A percentile compares a stretch with the other conserved stretches of the same genome.
phyloP scores from a whole-genome alignment of 805 yeast genomes.

The Sugiyamaella lignohabitans region DNA sequence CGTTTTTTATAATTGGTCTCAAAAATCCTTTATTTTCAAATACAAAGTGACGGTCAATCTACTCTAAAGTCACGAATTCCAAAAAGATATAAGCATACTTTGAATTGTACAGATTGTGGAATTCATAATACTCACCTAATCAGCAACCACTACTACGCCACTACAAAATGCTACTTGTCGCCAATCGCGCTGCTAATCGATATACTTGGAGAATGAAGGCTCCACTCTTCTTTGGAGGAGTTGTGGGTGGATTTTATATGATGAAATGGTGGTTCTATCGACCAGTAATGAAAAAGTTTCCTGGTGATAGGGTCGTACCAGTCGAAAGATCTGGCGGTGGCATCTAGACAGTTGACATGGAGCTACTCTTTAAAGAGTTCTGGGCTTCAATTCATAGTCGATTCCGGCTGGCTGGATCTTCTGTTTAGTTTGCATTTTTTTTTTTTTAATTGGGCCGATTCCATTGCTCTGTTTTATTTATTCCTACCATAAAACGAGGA shows the following conservation, averaged over 20 bases:
- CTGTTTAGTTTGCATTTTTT: not conserved
- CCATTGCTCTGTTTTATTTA: too few relatives aligned
- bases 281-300: conserved; percentile 27
- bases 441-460: not conserved
- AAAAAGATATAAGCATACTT: too few relatives aligned
- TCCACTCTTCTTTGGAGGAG: conserved; percentile 22
- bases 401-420: too few relatives aligned
- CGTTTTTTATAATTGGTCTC: too few relatives aligned
- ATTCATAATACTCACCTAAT: too few relatives aligned
- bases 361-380: not conserved
- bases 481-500: too few relatives aligned
- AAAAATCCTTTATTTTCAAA: too few relatives aligned
- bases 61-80: too few relatives aligned
- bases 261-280: conserved; percentile 29
- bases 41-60: too few relatives aligned
- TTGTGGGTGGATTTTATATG: conserved; percentile 22
- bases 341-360: conserved; percentile 21
- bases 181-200: not conserved
- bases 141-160: too few relatives aligned
- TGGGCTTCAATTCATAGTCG: not conserved
- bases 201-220: conserved; percentile 20
- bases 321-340: conserved; percentile 36
- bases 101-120: too few relatives aligned
- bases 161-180: not conserved
- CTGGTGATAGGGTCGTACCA: conserved; percentile 29